Evolutionary conservation across 2,329 filamentous ascomycete species (phyloP).

Genomic region (Alternaria conjuncta): DNA sequence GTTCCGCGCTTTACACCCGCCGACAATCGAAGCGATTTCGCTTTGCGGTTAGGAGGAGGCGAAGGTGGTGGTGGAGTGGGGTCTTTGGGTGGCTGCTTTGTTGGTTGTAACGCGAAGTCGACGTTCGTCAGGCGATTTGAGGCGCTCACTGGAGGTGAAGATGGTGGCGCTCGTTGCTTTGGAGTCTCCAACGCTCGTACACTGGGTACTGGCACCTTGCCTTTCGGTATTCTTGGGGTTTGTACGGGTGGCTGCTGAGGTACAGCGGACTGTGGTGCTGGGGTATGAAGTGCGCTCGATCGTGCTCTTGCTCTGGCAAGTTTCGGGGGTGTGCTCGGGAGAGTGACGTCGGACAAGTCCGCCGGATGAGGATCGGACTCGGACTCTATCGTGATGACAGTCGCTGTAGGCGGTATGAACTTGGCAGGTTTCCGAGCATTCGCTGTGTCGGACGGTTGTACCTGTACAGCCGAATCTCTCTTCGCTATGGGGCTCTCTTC

Average conservation of each 20-base stretch:
- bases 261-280: constrained; percentile 2
- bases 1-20: constrained; percentile 50
- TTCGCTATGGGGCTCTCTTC: constrained; percentile 17
- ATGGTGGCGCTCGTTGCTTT: constrained; percentile 30
- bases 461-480: constrained; percentile 25
- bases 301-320: background rate
- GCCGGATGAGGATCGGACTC: constrained; percentile 34
- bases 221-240: constrained; percentile 31
- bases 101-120: constrained; percentile 30
- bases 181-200: constrained; percentile 32
- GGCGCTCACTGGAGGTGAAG: constrained; percentile 48
- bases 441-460: constrained; percentile 33
- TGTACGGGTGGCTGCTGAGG: constrained; percentile 8
- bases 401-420: constrained; percentile 30
- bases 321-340: constrained; percentile 29
- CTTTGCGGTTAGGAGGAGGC: constrained; percentile 29
- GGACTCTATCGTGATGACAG: constrained; percentile 47
- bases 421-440: constrained; percentile 20
- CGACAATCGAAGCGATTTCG: constrained; percentile 49
- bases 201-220: constrained; percentile 34
- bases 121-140: constrained; percentile 47
- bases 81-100: constrained; percentile 10
- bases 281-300: constrained; percentile 1
- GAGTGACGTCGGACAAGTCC: constrained; percentile 30
- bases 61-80: constrained; percentile 8